Conservation (phyloP, 768 basidiomycete species). For the Termitomyces sp. region DNA sequence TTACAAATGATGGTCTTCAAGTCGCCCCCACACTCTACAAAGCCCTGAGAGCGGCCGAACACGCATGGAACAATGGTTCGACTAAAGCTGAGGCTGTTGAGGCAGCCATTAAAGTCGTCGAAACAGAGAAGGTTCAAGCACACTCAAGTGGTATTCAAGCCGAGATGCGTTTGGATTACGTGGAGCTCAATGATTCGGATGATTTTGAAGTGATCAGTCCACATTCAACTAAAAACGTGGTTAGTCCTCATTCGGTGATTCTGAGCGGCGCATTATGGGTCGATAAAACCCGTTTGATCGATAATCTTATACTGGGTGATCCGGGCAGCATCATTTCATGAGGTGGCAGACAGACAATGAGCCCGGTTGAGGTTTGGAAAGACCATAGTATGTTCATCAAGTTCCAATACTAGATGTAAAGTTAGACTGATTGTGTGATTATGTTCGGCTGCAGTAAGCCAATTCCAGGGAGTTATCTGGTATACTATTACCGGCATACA, state of each 20-base stretch:
- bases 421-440: neutral
- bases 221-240: constrained; percentile 20
- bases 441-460: too few species aligned
- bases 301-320: constrained; percentile 81
- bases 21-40: constrained; percentile 66
- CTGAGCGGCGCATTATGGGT: constrained; percentile 87
- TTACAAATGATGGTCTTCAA: constrained; percentile 57
- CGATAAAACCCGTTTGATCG: constrained; percentile 85
- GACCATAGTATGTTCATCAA: neutral
- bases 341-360: neutral
- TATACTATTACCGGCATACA: neutral
- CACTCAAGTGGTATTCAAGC: constrained; percentile 34
- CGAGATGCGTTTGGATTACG: constrained; percentile 71
- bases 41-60: constrained; percentile 59
- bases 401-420: neutral
- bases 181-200: constrained; percentile 82
- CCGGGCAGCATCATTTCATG: constrained; percentile 29
- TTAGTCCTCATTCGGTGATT: constrained; percentile 43
- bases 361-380: neutral
- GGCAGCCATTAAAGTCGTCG: constrained; percentile 39
- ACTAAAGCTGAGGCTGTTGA: constrained; percentile 47
- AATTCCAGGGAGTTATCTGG: too few species aligned
- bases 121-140: constrained; percentile 24
- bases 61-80: constrained; percentile 49
- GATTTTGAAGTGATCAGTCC: constrained; percentile 63